Conservation (phyloP, 2,329 filamentous ascomycete species). For the Sarocladium brachiariae region DNA sequence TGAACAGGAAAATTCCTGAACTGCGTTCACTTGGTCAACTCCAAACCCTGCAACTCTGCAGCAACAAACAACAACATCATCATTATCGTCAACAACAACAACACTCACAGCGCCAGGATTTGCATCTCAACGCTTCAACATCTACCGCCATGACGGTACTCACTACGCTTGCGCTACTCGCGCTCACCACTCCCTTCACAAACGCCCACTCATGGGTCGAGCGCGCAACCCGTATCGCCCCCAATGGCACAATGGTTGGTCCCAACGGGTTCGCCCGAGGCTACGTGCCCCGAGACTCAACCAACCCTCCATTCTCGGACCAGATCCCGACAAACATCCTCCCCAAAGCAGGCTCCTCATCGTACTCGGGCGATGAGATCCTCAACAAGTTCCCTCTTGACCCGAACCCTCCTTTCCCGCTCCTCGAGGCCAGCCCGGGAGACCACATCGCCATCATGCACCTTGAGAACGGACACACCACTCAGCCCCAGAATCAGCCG, state of each 20-base stretch:
- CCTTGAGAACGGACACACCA: constrained; percentile 72
- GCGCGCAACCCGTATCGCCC: constrained; percentile 60
- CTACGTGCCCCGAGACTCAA: constrained; percentile 46
- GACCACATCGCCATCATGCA: constrained; percentile 62
- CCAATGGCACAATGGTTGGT: constrained; percentile 62
- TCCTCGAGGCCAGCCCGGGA: constrained; percentile 53
- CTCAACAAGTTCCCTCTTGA: constrained; percentile 29
- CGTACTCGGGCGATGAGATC: constrained; percentile 55
- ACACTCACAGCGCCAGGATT: not conserved
- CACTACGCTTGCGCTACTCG: constrained; percentile 13
- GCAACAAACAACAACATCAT: no score
- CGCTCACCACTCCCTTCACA: constrained; percentile 19
- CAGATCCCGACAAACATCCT: constrained; percentile 52
- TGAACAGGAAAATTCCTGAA: no score
- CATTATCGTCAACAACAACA: not conserved
- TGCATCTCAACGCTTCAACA: constrained; percentile 8
- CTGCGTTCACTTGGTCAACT: no score
- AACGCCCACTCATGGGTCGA: constrained; percentile 79
- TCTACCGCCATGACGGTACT: constrained; percentile 7
- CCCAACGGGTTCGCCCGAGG: constrained; percentile 64
- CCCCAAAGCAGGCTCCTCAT: constrained; percentile 53
- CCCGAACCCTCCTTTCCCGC: constrained; percentile 46
- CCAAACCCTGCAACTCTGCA: no score
- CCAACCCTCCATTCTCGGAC: constrained; percentile 48
- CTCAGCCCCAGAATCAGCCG: constrained; percentile 45